Evolutionary conservation across 83 land plant genomes (phyloP).

Genomic region (Larix sibirica): DNA sequence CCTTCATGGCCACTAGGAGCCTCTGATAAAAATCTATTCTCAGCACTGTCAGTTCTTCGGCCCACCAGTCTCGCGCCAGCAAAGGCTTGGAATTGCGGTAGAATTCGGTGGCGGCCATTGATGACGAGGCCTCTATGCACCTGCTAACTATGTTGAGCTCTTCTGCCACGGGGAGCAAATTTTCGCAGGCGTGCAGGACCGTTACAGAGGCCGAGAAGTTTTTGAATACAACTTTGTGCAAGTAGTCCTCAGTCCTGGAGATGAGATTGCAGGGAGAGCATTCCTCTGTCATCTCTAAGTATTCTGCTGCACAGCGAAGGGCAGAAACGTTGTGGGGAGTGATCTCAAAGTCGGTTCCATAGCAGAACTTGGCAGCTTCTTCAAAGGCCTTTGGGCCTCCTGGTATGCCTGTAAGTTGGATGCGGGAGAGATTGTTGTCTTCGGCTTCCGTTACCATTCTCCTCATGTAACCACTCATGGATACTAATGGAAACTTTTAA

Average conservation of each 20-base stretch:
- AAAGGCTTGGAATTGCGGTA: constrained; percentile 10
- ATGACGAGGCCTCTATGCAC: background rate
- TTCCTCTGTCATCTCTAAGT: constrained; percentile 80
- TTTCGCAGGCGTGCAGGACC: constrained; percentile 49
- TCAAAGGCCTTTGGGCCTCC: constrained; percentile 78
- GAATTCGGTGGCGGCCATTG: background rate
- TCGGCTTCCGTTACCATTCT: constrained; percentile 55
- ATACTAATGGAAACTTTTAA: constrained; percentile 58
- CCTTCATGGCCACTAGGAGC: constrained; percentile 63
- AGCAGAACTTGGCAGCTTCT: constrained; percentile 62
- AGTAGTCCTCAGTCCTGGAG: constrained; percentile 47
- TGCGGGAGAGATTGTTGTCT: constrained; percentile 34
- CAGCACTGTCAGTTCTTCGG: constrained; percentile 65
- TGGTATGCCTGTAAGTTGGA: constrained; percentile 51
- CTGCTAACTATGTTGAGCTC: constrained; percentile 32
- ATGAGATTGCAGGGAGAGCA: constrained; percentile 52
- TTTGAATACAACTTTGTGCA: constrained; percentile 54
- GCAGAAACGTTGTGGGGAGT: constrained; percentile 48
- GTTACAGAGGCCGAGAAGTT: constrained; percentile 49
- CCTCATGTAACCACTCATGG: constrained; percentile 60
- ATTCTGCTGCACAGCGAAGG: constrained; percentile 68
- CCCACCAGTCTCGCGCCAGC: constrained; percentile 68
- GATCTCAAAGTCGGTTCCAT: constrained; percentile 74
- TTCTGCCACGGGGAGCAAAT: constrained; percentile 54
- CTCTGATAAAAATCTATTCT: constrained; percentile 65